Evolutionary conservation across 2,329 filamentous ascomycete species (phyloP).

Genomic region (Berkeleyomyces rouxiae): DNA sequence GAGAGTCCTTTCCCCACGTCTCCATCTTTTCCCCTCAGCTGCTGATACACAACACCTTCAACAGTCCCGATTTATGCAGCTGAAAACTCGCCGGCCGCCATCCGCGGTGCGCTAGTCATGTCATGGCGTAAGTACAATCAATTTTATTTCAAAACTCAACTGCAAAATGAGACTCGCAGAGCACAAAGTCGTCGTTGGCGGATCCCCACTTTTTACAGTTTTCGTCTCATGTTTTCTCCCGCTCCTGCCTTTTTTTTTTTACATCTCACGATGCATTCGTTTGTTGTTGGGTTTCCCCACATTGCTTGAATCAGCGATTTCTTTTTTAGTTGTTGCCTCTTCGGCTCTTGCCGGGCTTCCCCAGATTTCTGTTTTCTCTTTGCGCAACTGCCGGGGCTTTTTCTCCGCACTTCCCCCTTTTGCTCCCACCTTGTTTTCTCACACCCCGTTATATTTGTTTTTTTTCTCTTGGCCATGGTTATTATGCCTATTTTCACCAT

Average conservation of each 20-base stretch:
- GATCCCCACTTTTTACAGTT: not conserved
- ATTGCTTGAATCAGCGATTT: slow-evolving; percentile 18
- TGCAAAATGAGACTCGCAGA: not conserved
- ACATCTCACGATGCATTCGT: not conserved
- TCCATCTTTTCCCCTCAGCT: not conserved
- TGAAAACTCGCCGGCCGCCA: slow-evolving; percentile 34
- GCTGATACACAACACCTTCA: not conserved
- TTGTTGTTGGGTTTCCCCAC: not conserved
- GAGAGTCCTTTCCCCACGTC: not conserved
- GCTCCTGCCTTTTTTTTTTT: not conserved
- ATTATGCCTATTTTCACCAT: not conserved
- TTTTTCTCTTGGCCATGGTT: not conserved
- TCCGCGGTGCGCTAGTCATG: slow-evolving; percentile 37
- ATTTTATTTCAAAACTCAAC: slow-evolving; percentile 10
- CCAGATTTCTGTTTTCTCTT: not conserved
- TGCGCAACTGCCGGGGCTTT: not conserved
- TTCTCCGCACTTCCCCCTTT: not conserved
- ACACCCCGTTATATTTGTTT: not conserved
- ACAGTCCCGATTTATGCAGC: slow-evolving; percentile 35
- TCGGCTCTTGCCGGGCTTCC: not conserved
- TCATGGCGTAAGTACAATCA: slow-evolving; percentile 27
- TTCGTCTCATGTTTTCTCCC: not conserved
- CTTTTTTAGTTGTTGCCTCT: not conserved
- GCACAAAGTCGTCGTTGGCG: not conserved
- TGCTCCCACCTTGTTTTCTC: not conserved